phyloP scores from a whole-genome alignment of 78 protist genomes.

The Protostelium mycophagum region DNA sequence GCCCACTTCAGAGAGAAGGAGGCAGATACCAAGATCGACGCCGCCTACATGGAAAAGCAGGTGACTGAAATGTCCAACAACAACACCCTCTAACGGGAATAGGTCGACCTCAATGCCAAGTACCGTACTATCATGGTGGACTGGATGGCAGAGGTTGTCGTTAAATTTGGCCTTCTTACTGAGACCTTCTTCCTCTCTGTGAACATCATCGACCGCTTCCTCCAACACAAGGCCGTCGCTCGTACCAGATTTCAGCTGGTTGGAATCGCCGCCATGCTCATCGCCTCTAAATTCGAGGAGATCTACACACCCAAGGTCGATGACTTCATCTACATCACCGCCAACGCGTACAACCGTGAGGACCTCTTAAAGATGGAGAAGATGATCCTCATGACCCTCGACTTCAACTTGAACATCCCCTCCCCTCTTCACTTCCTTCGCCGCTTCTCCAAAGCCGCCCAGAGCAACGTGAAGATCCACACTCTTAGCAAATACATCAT shows the following conservation, averaged over 20 bases:
- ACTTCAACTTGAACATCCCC: slow-evolving; percentile 77
- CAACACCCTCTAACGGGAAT: background rate
- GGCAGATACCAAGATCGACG: background rate
- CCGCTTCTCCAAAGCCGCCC: slow-evolving; percentile 87
- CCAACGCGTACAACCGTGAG: slow-evolving; percentile 89
- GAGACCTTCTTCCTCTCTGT: slow-evolving; percentile 91
- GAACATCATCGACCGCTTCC: slow-evolving; percentile 86
- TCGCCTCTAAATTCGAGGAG: slow-evolving; percentile 98
- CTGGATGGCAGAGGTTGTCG: slow-evolving; percentile 94
- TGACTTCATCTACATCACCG: slow-evolving; percentile 94
- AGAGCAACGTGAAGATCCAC: slow-evolving; percentile 46
- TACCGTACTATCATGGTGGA: slow-evolving; percentile 88
- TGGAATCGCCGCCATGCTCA: slow-evolving; percentile 91
- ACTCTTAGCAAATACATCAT: slow-evolving; percentile 75
- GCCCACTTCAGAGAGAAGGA: slow-evolving; percentile 39
- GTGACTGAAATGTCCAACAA: slow-evolving; percentile 4
- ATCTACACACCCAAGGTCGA: slow-evolving; percentile 89
- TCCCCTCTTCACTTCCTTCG: slow-evolving; percentile 86
- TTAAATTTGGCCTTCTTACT: slow-evolving; percentile 75
- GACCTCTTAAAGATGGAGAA: slow-evolving; percentile 89
- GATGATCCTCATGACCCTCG: slow-evolving; percentile 63
- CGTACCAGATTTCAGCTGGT: slow-evolving; percentile 80
- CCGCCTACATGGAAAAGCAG: slow-evolving; percentile 80
- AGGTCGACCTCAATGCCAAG: slow-evolving; percentile 68
- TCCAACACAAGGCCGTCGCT: slow-evolving; percentile 32